Base-by-base conservation (phyloP, 2,329 filamentous ascomycete genomes). In the Acrocalymma vagum region DNA sequence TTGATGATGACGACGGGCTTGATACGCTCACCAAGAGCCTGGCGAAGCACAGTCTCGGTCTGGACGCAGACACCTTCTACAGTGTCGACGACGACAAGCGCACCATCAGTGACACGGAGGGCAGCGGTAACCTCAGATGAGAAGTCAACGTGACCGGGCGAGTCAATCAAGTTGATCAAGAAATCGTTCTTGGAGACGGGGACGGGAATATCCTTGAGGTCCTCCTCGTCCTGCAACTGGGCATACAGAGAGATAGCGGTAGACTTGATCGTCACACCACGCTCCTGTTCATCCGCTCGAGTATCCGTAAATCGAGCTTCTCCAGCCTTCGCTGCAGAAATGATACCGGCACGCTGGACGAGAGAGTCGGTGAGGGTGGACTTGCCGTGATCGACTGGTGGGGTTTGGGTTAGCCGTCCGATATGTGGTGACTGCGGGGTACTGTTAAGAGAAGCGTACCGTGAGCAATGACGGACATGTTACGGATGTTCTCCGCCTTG, bases 401-500 rank as follows among this genome's bases (percentile, higher is more conserved):
- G 29, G 44, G 50, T 43, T 45, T 39, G 45, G 31, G 52, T 69
- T 55, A 66, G 63, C 51, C 26, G 45, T 48, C 23, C 38, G 18
- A 43, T 24, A 25, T 42, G 37, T 32, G 25, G 39, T 25, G 36
- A 32, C 39, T 42, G 51, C 45, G 50, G 54, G 55, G 44, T 38
- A 47, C 13, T 35, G 18, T 26, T 25, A 21, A 18, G 47, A 30
- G 28, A 35, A 38, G 52, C 79, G 72, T 77, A 84, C 81, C 92
- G 83, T 99, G 94, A 77, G 94, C 94, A 90, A 97, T 97, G 77
- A 99, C 94, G 81, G 91, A 96, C 93, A 96, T 97, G 86, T 97
- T 97, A 72, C 84, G 81, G 76, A 86, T 85, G 77, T 85, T 86
- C 70, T 76, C 75, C 57, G 88, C 85, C 79, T 86, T 86, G 84